A percentile compares a stretch with the other conserved stretches of the same genome.
Conservation (phyloP, 768 basidiomycete genomes). For the Boletus reticuloceps region DNA sequence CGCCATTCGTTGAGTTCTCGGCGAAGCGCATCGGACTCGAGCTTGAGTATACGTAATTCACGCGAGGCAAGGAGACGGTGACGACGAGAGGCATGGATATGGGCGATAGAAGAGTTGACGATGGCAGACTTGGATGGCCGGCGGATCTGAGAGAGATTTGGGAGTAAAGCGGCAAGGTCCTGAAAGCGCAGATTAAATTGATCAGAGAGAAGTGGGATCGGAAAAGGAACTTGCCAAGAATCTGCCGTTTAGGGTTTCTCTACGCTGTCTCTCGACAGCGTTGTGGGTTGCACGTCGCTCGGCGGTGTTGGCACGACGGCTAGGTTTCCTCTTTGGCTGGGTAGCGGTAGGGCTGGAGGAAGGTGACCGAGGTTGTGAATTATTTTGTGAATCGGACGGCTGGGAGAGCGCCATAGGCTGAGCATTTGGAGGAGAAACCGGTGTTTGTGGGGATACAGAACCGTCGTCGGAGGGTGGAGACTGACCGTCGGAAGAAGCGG, state of each 20-base stretch:
- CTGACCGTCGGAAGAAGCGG: constrained; percentile 37
- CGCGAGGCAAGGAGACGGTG: constrained; percentile 79
- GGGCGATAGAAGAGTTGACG: constrained; percentile 93
- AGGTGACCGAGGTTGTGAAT: constrained; percentile 22
- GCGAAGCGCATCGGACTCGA: constrained; percentile 83
- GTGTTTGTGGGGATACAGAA: constrained; percentile 47
- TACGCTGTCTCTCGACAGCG: constrained; percentile 89
- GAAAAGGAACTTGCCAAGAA: constrained; percentile 64
- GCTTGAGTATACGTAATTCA: constrained; percentile 75
- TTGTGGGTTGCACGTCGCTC: constrained; percentile 97
- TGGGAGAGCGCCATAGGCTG: constrained; percentile 37
- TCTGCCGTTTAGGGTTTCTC: constrained; percentile 90
- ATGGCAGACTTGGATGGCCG: constrained; percentile 96
- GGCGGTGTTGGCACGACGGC: constrained; percentile 90
- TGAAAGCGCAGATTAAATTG: constrained; percentile 29
- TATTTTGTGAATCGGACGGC: constrained; percentile 24
- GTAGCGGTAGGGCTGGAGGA: constrained; percentile 22
- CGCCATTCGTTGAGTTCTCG: constrained; percentile 95
- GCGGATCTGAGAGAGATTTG: constrained; percentile 86
- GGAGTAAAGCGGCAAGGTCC: constrained; percentile 90
- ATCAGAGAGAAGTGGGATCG: constrained; percentile 7
- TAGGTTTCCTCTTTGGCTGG: constrained; percentile 76
- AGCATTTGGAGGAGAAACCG: constrained; percentile 39
- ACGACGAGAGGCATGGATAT: constrained; percentile 78
- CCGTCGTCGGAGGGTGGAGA: constrained; percentile 43